phyloP scores from a whole-genome alignment of 2,329 filamentous ascomycete genomes.

The Penicillium brevicompactum region DNA sequence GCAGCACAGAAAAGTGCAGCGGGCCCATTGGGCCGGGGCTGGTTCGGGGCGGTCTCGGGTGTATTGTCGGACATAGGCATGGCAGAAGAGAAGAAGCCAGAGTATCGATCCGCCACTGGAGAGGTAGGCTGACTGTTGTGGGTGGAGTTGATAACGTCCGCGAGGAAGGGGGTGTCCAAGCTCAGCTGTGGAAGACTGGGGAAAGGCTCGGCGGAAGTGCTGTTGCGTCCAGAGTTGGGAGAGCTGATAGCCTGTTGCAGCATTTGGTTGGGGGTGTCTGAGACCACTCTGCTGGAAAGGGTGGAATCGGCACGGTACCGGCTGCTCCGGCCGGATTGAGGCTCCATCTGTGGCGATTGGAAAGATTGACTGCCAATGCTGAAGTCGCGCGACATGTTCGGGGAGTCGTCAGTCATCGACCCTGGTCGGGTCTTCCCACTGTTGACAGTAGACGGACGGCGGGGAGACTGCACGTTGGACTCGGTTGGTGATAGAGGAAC shows the following conservation, averaged over 20 bases:
- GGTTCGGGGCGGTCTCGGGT: conserved; percentile 18
- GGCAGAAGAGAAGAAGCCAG: conserved; percentile 82
- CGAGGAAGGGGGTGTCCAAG: conserved; percentile 48
- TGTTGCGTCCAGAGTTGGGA: conserved; percentile 12
- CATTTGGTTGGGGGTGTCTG: conserved; percentile 57
- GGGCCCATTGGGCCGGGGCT: conserved; percentile 38
- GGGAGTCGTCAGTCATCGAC: conserved; percentile 66
- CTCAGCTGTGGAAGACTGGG: conserved; percentile 47
- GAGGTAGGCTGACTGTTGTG: conserved; percentile 31
- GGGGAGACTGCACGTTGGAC: conserved; percentile 42
- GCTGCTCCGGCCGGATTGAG: conserved; percentile 30
- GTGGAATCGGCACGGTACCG: conserved; percentile 61
- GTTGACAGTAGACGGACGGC: conserved; percentile 54
- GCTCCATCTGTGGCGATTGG: conserved; percentile 56
- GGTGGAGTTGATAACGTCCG: conserved; percentile 38
- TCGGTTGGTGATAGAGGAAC: conserved; percentile 58
- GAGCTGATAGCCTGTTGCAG: conserved; percentile 47
- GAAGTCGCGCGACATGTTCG: conserved; percentile 67
- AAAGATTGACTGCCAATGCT: conserved; percentile 67
- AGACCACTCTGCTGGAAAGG: conserved; percentile 51
- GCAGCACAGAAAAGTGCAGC: conserved; percentile 88
- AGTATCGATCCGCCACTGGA: conserved; percentile 59
- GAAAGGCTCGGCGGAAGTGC: conserved; percentile 31
- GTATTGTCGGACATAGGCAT: conserved; percentile 74
- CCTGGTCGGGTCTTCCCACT: conserved; percentile 58